Base-by-base conservation (phyloP, 2,329 filamentous ascomycete genomes). In the Cercospora sp. region DNA sequence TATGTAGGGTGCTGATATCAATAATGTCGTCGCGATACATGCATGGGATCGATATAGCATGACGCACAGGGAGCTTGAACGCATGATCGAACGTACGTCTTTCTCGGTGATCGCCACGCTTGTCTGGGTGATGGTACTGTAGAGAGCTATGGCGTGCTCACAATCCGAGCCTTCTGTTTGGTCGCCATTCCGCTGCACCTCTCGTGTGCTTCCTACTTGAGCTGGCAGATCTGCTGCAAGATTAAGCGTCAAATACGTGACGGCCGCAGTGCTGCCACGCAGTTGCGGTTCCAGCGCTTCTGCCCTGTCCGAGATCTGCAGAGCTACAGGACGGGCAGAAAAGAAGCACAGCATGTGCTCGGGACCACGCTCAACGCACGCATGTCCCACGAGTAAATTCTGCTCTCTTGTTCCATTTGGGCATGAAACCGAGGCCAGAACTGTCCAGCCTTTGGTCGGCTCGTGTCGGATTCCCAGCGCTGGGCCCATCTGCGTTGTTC, bases 91-190 rank as follows among this genome's bases (percentile, higher is more conserved):
- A n/a, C 1, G 20, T 28, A 8, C 13, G 10, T 1, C 5, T 12
- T 26, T 28, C 48, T 55, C 48, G 9, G 23, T 55, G 23, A 55
- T 28, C 55, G 18, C 30, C 55, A 59, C 28, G 28, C 55, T 59
- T 13, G 55, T 36, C 28, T 33, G 28, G 28, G 31, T 59, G 55
- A 45, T 13, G 16, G 36, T n/a, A 61, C 10, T 61, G 33, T 28
- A 61, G 20, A 42, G 16, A 57, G 31, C 62, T 64, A 64, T 64
- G 62, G 62, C 62, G 62, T 64, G 62, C 62, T 64, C 33, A 30
- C 7, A 5, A 31, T 26, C n/a, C 16, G 62, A 58, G 62, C 62
- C n/a, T n/a, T 64, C 23, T 64, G 62, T 64, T 42, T 64, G 62
- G 62, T 31, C 33, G 36, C 8, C 6, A 13, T 28, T 18, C 45